Conservation (phyloP, 129 eudicot genomes). For the Glebionis coronaria region DNA sequence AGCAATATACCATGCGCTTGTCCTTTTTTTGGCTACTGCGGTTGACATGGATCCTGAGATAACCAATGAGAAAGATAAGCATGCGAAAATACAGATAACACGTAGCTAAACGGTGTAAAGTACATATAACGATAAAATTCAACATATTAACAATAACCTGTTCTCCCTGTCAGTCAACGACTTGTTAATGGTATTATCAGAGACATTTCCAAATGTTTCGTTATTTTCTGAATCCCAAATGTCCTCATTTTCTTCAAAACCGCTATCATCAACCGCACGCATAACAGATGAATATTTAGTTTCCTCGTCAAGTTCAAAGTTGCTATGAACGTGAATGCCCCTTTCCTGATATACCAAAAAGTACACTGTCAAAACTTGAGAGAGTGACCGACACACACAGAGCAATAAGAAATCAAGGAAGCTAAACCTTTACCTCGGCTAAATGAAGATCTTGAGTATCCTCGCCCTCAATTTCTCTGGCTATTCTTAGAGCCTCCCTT, state of each 20-base stretch:
- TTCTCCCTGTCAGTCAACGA: constrained; percentile 46
- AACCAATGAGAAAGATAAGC: too few species aligned
- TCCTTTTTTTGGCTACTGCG: constrained; percentile 25
- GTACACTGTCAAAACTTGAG: constrained; percentile 8
- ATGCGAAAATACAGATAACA: too few species aligned
- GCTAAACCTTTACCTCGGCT: constrained; percentile 83
- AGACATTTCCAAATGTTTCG: constrained; percentile 64
- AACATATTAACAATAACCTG: too few species aligned
- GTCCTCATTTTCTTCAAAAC: constrained; percentile 74
- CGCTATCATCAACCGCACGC: constrained; percentile 79
- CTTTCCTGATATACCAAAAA: constrained; percentile 56
- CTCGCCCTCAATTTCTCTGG: constrained; percentile 97
- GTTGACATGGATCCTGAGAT: neutral
- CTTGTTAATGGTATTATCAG: constrained; percentile 44
- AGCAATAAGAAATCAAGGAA: too few species aligned
- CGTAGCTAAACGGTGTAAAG: too few species aligned
- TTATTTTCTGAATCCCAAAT: constrained; percentile 50
- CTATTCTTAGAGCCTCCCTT: constrained; percentile 77
- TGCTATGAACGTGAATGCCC: constrained; percentile 55
- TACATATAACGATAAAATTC: too few species aligned
- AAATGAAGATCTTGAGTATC: constrained; percentile 91
- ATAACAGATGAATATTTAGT: constrained; percentile 79
- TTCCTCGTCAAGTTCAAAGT: constrained; percentile 79
- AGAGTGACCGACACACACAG: neutral
- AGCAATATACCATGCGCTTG: constrained; percentile 20